A percentile compares a stretch with the other conserved stretches of the same genome.
Evolutionary conservation across 2,329 filamentous ascomycete genomes (phyloP).

Genomic region (Venturia carpophila): DNA sequence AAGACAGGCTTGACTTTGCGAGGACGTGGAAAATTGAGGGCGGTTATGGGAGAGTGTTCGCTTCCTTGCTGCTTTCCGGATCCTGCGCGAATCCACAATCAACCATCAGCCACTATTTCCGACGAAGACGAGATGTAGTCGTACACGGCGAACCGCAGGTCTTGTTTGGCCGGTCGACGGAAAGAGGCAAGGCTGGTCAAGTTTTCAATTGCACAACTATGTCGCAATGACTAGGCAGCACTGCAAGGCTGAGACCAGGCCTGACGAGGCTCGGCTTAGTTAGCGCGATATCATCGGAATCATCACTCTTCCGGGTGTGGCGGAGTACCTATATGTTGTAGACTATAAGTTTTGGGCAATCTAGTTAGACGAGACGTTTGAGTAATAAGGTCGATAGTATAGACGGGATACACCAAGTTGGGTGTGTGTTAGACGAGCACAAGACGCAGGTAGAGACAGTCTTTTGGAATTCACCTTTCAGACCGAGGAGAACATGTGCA

Average conservation of each 20-base stretch:
- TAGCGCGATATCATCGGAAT: neutral
- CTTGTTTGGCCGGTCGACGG: neutral
- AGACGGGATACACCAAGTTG: neutral
- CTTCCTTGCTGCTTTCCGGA: neutral
- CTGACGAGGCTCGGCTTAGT: neutral
- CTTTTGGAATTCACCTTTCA: neutral
- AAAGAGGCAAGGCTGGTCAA: neutral
- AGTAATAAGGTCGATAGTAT: conserved; percentile 1
- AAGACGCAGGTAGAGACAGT: neutral
- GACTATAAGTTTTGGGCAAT: neutral
- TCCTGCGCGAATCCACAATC: neutral
- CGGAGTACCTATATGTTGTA: neutral
- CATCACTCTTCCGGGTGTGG: neutral
- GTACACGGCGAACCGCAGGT: neutral
- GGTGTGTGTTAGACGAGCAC: neutral
- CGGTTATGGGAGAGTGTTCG: neutral
- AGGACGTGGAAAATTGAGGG: neutral
- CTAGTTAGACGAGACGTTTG: neutral
- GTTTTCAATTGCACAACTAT: neutral
- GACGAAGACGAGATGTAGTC: too few relatives aligned
- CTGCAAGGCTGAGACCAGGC: neutral
- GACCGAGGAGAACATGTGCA: neutral
- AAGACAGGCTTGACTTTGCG: neutral
- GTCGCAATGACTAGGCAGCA: neutral
- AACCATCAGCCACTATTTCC: neutral